Evolutionary conservation across 106 monocot genomes (phyloP).

Genomic region (Phalaenopsis aphrodite): DNA sequence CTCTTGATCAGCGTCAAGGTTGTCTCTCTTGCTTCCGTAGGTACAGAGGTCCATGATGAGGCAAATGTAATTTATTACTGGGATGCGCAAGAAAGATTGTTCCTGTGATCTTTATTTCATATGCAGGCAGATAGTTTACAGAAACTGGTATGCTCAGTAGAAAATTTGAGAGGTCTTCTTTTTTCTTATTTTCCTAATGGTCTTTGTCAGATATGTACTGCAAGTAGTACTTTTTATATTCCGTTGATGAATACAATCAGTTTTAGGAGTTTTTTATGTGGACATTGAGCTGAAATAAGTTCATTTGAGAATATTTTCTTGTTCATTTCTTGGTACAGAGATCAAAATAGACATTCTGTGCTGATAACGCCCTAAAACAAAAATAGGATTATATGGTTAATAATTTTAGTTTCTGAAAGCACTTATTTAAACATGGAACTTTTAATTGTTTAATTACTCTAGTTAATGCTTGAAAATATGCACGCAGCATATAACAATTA

Average conservation of each 20-base stretch:
- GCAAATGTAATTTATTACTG: not conserved
- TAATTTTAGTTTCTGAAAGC: too few relatives aligned
- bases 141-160: not conserved
- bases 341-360: too few relatives aligned
- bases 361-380: too few relatives aligned
- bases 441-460: too few relatives aligned
- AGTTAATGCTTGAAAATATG: too few relatives aligned
- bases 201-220: not conserved
- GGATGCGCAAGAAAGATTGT: not conserved
- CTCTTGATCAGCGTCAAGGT: conserved; percentile 22
- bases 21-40: conserved; percentile 19
- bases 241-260: not conserved
- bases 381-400: too few relatives aligned
- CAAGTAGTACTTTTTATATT: not conserved
- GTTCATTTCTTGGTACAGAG: too few relatives aligned
- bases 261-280: not conserved
- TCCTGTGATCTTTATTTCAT: not conserved
- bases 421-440: too few relatives aligned
- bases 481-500: too few relatives aligned
- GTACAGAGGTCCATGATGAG: conserved; percentile 14
- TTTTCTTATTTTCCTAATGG: not conserved
- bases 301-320: too few relatives aligned
- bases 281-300: too few relatives aligned
- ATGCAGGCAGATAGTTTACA: not conserved
- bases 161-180: not conserved